Evolutionary conservation across 805 yeast genomes (phyloP), one percentile per base, ranked within the genome.

Genomic region (Maudiozyma saulgeensis): DNA sequence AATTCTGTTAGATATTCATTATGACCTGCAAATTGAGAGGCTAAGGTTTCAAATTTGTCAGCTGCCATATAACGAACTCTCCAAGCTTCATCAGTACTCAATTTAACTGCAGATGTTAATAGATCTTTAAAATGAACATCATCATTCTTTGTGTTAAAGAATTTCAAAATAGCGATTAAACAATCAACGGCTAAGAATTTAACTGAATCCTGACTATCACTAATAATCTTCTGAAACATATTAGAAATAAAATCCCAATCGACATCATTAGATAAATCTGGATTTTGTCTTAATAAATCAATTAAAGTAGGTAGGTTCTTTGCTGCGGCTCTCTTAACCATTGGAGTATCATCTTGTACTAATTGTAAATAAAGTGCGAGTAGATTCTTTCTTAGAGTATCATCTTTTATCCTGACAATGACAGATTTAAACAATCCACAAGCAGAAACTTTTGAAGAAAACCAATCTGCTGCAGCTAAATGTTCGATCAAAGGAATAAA

Each of bases 51-150:
- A 62, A 89, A 90, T 59, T 89, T 78, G 65, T 91, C 97, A n/a
- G 97, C 96, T 34, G 96, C 95, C 82, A 93, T 89, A 69, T 91
- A 93, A 62, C 99, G 82, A 50, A 93, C 98, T 68, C 99, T 82
- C 99, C 99, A 93, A 62, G 95, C 84, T 68, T 87, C 88, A 70
- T 93, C 99, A 55, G 76, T 78, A 51, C 87, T 82, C 56, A 93
- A 75, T 55, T 80, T 79, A 55, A 84, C 75, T 2, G 95, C 76
- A 54, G 82, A 78, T 46, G 75, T 72, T 53, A 85, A 73, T 50
- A 85, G 72, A 56, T 82, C 85, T 44, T 77, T 74, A 56, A 80
- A 76, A 64, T 82, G 86, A 18, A 81, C 68, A 19, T 61, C 65
- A 56, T 83, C 87, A 49, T 76, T 67, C 51, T 77, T 77, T 16